phyloP scores from a whole-genome alignment of 1,139 yeast species.

The Candida frijolesensis region DNA sequence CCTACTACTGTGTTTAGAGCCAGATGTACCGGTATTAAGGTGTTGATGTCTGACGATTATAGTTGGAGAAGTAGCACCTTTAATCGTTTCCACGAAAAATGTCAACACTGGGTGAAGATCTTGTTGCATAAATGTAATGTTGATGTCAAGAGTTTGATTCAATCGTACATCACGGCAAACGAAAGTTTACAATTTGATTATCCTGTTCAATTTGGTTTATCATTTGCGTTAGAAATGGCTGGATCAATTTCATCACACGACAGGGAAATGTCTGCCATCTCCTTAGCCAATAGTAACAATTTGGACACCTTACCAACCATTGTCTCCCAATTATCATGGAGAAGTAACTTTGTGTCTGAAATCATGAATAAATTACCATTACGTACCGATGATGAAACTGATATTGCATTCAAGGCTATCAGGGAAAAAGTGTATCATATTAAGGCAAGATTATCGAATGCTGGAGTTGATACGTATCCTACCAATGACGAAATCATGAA shows the following conservation, averaged over 20 bases:
- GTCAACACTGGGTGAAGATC: conserved; percentile 66
- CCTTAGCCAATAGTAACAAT: conserved; percentile 27
- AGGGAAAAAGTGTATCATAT: conserved; percentile 18
- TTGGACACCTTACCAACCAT: conserved; percentile 72
- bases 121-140: conserved; percentile 59
- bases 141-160: conserved; percentile 75
- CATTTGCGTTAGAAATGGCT: conserved; percentile 89
- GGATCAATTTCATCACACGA: conserved; percentile 69
- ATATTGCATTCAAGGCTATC: conserved; percentile 26
- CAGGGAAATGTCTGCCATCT: conserved; percentile 49
- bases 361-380: conserved; percentile 38
- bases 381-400: conserved; percentile 32
- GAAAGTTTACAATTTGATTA: conserved; percentile 33
- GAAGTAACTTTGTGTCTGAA: conserved; percentile 52
- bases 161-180: conserved; percentile 65
- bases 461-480: conserved; percentile 5
- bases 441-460: conserved; percentile 14
- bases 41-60: conserved; percentile 77
- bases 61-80: conserved; percentile 75
- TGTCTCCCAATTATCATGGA: conserved; percentile 79
- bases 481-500: conserved; percentile 35
- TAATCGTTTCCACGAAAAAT: conserved; percentile 56
- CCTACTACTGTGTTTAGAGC: conserved; percentile 75
- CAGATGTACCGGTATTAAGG: conserved; percentile 54
- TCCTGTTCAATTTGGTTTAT: conserved; percentile 72